Percentiles rank a stretch among this genome's conserved stretches.
Conservation (phyloP, 768 basidiomycete species). For the Hericium erinaceus region DNA sequence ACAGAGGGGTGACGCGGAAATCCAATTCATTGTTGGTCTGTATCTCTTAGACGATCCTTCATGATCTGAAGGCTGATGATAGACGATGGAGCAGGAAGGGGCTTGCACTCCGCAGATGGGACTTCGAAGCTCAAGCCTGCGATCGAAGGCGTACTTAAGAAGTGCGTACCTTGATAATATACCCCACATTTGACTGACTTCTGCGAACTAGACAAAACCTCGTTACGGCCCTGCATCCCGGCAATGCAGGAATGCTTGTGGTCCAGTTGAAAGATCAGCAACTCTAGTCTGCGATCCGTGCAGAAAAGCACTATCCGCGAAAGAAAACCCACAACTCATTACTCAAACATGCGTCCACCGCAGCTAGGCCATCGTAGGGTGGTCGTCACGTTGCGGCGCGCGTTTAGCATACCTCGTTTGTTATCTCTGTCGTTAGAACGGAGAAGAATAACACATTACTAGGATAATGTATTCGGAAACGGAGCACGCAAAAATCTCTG, state of each 20-base stretch:
- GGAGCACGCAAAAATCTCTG: too few species aligned
- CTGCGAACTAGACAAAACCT: background rate
- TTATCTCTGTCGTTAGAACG: too few species aligned
- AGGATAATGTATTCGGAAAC: too few species aligned
- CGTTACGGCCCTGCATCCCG: background rate
- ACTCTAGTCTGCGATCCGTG: too few species aligned
- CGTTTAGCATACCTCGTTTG: too few species aligned
- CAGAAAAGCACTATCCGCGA: too few species aligned
- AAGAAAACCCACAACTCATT: too few species aligned
- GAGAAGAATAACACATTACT: too few species aligned
- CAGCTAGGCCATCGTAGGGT: too few species aligned
- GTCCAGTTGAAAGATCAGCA: background rate
- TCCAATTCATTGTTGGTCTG: conserved; percentile 35
- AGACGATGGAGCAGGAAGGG: background rate
- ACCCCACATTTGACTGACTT: background rate
- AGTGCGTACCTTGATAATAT: background rate
- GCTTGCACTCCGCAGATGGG: background rate
- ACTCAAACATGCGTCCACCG: too few species aligned
- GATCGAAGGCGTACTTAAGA: background rate
- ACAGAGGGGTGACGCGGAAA: conserved; percentile 20
- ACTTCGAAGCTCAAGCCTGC: background rate
- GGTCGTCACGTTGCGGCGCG: too few species aligned
- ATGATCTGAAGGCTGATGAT: background rate
- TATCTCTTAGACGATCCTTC: background rate
- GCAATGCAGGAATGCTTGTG: background rate